Conservation (phyloP, 179 eudicot genomes). For the Patellifolia procumbens region DNA sequence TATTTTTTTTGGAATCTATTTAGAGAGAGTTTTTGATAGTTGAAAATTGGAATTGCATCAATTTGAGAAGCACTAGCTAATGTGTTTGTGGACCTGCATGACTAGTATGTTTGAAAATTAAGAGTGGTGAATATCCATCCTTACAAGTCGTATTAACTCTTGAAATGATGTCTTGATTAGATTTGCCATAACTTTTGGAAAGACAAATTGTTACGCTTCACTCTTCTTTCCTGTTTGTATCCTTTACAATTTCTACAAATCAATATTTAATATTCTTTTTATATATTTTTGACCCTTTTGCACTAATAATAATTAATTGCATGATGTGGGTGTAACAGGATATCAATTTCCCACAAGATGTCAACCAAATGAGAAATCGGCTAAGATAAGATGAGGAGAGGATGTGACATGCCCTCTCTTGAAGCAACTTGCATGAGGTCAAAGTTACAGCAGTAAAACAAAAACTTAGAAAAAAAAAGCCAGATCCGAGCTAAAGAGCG, state of each 20-base stretch:
- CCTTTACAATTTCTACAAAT: neutral
- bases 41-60: neutral
- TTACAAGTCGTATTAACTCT: slow-evolving; percentile 2
- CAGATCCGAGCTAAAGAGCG: neutral
- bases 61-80: neutral
- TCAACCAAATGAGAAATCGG: slow-evolving; percentile 35
- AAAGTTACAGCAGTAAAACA: neutral
- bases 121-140: slow-evolving; percentile 19
- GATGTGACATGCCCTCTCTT: slow-evolving; percentile 21
- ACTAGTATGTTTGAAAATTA: slow-evolving; percentile 16
- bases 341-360: slow-evolving; percentile 35
- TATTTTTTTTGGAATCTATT: no score
- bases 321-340: slow-evolving; percentile 35
- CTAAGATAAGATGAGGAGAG: slow-evolving; percentile 32
- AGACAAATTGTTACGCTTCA: slow-evolving; percentile 29
- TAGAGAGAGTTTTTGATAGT: neutral
- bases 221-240: slow-evolving; percentile 16
- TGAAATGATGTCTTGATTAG: slow-evolving; percentile 23
- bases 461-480: neutral
- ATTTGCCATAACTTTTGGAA: slow-evolving; percentile 25
- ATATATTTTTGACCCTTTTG: neutral
- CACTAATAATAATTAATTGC: slow-evolving; percentile 10
- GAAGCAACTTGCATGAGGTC: slow-evolving; percentile 17
- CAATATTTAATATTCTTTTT: neutral
- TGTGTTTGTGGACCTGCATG: slow-evolving; percentile 7